Evolutionary conservation across 257 asterid genomes (phyloP).

Genomic region (Jacaranda mimosifolia): DNA sequence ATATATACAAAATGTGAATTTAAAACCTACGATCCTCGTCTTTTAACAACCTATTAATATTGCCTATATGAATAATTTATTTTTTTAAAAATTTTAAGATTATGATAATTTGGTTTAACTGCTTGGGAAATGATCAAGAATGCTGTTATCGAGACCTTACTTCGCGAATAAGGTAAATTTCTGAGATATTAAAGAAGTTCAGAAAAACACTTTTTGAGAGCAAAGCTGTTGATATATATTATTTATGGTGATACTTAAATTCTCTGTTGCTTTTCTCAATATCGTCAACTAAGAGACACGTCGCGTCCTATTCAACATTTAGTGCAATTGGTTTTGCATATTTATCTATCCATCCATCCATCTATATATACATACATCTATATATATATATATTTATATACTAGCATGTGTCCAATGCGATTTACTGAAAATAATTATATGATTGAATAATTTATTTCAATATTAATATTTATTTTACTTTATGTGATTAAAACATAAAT

Average conservation of each 20-base stretch:
- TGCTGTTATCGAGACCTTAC: constrained; percentile 27
- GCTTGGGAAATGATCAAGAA: constrained; percentile 26
- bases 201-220: background rate
- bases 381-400: too few species aligned
- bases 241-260: background rate
- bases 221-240: background rate
- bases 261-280: constrained; percentile 17
- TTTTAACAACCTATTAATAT: too few species aligned
- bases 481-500: too few species aligned
- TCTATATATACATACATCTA: too few species aligned
- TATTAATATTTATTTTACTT: too few species aligned
- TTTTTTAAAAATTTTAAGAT: too few species aligned
- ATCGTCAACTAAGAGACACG: constrained; percentile 10
- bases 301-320: constrained; percentile 22
- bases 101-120: background rate
- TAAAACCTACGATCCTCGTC: too few species aligned
- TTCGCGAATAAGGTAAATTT: constrained; percentile 30
- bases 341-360: background rate
- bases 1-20: too few species aligned
- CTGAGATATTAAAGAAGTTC: background rate
- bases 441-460: too few species aligned
- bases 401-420: too few species aligned
- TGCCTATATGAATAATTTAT: too few species aligned
- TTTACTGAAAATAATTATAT: too few species aligned
- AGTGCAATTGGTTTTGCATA: constrained; percentile 13